A percentile compares a stretch with the other conserved stretches of the same genome.
Evolutionary conservation across 768 basidiomycete genomes (phyloP).

Genomic region (Kwoniella heveanensis): DNA sequence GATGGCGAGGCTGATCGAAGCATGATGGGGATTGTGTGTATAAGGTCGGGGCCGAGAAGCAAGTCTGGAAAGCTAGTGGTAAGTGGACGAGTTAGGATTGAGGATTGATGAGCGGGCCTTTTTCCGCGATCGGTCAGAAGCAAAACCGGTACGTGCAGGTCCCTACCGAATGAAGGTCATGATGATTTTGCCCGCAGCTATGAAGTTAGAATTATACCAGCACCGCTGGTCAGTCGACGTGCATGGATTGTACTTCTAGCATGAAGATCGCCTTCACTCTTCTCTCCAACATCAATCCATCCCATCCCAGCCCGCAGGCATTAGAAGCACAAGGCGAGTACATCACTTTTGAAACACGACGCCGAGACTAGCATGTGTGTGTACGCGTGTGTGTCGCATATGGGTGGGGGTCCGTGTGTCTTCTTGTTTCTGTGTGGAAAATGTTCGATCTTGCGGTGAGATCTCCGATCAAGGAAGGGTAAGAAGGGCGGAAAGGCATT

Average conservation of each 20-base stretch:
- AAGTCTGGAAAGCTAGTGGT: neutral
- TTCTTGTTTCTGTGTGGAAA: no score
- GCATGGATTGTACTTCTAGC: no score
- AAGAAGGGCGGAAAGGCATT: neutral
- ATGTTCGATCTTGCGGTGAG: neutral
- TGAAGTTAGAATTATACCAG: no score
- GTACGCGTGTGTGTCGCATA: neutral
- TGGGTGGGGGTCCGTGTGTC: no score
- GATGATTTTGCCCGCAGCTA: no score
- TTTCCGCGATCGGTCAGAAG: neutral
- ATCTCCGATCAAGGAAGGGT: neutral
- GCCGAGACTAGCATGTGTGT: neutral
- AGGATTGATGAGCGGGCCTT: conserved; percentile 4
- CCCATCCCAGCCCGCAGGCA: neutral
- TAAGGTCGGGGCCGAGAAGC: neutral
- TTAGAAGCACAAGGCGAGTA: neutral
- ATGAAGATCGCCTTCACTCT: no score
- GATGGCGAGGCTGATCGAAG: conserved; percentile 8
- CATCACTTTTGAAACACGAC: neutral
- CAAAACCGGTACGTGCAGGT: neutral
- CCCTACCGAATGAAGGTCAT: no score
- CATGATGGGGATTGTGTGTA: conserved; percentile 7
- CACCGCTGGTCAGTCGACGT: no score
- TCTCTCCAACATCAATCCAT: no score
- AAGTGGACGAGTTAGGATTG: no score